phyloP scores from a whole-genome alignment of 768 basidiomycete genomes.

The Rhodotorula kratochvilovae region DNA sequence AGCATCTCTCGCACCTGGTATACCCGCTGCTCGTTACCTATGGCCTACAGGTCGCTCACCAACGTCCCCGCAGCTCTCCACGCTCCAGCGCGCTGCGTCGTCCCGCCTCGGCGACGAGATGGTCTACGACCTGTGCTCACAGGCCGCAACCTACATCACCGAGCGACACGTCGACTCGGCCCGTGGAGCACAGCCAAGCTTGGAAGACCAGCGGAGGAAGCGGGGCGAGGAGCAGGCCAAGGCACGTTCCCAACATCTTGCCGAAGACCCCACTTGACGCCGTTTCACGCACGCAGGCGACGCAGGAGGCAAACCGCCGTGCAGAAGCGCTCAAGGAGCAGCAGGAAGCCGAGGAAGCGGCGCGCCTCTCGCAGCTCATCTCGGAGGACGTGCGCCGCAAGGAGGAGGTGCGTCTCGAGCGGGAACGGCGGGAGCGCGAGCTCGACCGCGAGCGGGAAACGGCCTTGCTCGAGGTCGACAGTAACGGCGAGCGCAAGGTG shows the following conservation, averaged over 20 bases:
- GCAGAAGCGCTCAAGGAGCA: constrained; percentile 10
- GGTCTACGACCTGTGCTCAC: constrained; percentile 34
- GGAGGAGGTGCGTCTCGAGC: constrained; percentile 27
- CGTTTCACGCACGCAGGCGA: not conserved
- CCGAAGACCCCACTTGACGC: not conserved
- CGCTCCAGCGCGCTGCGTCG: constrained; percentile 3
- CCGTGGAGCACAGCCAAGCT: constrained; percentile 26
- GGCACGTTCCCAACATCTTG: not conserved
- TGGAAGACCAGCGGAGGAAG: constrained; percentile 19
- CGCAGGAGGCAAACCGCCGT: constrained; percentile 6
- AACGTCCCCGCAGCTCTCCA: constrained; percentile 11
- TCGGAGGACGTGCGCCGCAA: constrained; percentile 35
- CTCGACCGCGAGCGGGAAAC: constrained; percentile 11
- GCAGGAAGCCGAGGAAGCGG: constrained; percentile 30
- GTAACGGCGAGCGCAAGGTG: constrained; percentile 15
- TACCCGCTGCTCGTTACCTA: too few relatives aligned
- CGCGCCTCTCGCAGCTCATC: constrained; percentile 34
- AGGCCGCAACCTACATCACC: constrained; percentile 33
- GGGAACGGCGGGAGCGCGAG: constrained; percentile 26
- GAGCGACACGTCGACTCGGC: constrained; percentile 31
- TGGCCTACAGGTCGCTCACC: too few relatives aligned
- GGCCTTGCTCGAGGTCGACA: constrained; percentile 6
- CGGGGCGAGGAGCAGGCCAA: constrained; percentile 30
- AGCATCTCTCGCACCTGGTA: constrained; percentile 27
- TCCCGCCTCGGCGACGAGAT: constrained; percentile 28